Percentiles rank a stretch among this genome's conserved stretches.
phyloP scores from a whole-genome alignment of 352 stramenopile species.

The Phytophthora lateralis region DNA sequence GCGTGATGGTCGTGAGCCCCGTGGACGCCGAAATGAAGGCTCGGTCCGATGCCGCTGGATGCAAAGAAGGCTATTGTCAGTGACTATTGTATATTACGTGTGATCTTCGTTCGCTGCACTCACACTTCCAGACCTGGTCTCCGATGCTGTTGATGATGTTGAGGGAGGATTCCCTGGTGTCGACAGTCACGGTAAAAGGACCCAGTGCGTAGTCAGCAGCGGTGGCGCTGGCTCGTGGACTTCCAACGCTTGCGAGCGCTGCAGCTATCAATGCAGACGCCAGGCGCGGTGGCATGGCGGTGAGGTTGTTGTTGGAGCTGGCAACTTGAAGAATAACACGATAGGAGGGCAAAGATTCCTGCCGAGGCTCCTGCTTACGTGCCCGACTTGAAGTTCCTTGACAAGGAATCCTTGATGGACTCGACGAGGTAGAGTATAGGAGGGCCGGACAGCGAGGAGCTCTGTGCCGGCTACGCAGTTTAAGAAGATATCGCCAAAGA shows the following conservation, averaged over 20 bases:
- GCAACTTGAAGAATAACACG: constrained; percentile 21
- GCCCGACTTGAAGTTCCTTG: neutral
- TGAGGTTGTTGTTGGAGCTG: neutral
- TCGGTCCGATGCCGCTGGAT: constrained; percentile 24
- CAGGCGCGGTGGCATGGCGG: constrained; percentile 16
- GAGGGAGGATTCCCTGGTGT: constrained; percentile 11
- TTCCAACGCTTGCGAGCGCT: neutral
- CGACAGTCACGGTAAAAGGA: constrained; percentile 21
- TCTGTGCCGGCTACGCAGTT: too few species aligned
- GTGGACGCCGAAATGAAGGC: constrained; percentile 31
- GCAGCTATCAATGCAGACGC: constrained; percentile 4
- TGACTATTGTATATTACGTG: neutral
- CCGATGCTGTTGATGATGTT: constrained; percentile 27
- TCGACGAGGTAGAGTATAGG: too few species aligned
- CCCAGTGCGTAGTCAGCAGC: constrained; percentile 18
- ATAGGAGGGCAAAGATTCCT: neutral
- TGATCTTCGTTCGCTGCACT: neutral
- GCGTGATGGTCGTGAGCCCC: constrained; percentile 30
- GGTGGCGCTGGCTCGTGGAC: neutral
- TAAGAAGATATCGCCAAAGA: too few species aligned
- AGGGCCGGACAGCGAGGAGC: too few species aligned
- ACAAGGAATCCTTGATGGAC: too few species aligned
- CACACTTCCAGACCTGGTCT: constrained; percentile 36
- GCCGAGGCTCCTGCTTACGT: too few species aligned
- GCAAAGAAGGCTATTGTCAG: constrained; percentile 2